phyloP scores from a whole-genome alignment of 2,329 filamentous ascomycete genomes.

The Penicillium polonicum region DNA sequence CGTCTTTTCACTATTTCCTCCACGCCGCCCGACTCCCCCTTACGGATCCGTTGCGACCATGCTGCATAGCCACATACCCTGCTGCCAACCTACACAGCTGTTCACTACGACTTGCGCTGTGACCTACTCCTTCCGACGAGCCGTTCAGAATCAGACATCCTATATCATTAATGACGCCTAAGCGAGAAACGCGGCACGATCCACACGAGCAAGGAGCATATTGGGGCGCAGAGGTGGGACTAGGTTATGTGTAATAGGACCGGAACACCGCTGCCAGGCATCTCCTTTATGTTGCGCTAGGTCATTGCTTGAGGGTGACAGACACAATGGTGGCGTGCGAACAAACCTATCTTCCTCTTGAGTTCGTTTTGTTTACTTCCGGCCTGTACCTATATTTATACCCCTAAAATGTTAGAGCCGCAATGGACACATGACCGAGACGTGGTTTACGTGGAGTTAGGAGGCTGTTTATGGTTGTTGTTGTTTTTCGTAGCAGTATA shows the following conservation, averaged over 20 bases:
- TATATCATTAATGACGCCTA: neutral
- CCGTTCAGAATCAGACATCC: neutral
- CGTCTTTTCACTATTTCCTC: neutral
- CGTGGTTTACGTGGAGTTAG: neutral
- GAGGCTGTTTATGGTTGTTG: neutral
- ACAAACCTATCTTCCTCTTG: neutral
- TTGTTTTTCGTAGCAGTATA: too few relatives aligned
- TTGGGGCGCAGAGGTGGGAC: neutral
- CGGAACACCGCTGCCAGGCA: neutral
- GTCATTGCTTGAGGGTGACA: neutral
- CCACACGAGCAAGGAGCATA: neutral
- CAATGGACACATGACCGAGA: neutral
- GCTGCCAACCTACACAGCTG: neutral
- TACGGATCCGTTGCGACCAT: neutral
- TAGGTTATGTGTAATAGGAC: neutral
- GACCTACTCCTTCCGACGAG: neutral
- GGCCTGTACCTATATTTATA: neutral
- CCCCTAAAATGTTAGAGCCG: neutral
- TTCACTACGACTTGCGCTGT: neutral
- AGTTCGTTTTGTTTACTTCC: neutral
- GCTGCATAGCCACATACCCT: neutral
- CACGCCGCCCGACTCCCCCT: neutral
- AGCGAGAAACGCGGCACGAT: neutral
- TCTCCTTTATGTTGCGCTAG: neutral
- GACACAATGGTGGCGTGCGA: neutral